Evolutionary conservation across 768 basidiomycete genomes (phyloP), one percentile per base, ranked within the genome.

Genomic region (Agaricus sinodeliciosus): DNA sequence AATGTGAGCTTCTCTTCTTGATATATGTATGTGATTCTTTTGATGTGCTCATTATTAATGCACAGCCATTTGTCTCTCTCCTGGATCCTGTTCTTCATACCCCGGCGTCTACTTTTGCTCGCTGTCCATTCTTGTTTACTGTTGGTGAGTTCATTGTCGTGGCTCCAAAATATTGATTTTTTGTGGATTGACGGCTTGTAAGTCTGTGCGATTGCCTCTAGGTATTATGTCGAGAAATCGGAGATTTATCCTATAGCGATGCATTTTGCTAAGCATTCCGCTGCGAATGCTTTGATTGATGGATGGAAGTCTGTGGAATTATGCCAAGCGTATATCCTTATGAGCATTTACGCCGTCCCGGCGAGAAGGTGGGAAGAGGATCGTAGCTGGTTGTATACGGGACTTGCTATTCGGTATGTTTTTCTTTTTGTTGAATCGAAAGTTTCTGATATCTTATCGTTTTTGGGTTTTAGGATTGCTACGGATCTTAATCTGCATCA

Each of bases 41-140:
- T 28, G 45, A 50, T 22, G 11, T 60, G 27, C 60, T 54, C n/a
- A 12, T 43, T 26, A 26, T 42, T 53, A 25, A 48, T 22, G 31
- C 31, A 31, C 11, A 80, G 79, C 79, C 82, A 0, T 83, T 82
- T 58, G 76, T 94, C 15, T 87, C 87, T 2, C 67, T 94, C 19
- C 74, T 95, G 9, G 91, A 94, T 65, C 84, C 84, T 9, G 82
- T 80, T 5, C 71, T 94, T 13, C 93, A 94, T 62, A 92, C 86
- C 0, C 82, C 90, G 9, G 79, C 82, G 5, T 77, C 81, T 3
- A 89, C 87, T 9, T 91, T 89, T 59, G 80, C 87, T 16, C 76
- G 93, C 49, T 90, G 88, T 60, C 92, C 93, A 0, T 95, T 94
- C 72, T 72, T 95, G 31, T 92, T 93, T 66, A 94, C 92, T 43